Evolutionary conservation across 192 early-diverging fungal species (phyloP).

Genomic region (Entomortierella beljakovae): DNA sequence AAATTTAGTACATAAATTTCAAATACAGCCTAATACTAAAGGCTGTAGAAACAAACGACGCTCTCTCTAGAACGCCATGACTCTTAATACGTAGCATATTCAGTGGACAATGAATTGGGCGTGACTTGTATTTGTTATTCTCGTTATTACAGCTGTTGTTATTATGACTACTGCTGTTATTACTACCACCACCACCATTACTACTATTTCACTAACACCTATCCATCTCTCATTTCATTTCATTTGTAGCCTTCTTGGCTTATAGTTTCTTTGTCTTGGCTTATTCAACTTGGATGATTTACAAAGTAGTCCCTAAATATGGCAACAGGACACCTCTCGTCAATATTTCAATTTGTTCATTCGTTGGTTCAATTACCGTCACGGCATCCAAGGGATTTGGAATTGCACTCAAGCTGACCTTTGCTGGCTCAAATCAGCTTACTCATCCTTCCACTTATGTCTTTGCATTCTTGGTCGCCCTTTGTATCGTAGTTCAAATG

Average conservation of each 20-base stretch:
- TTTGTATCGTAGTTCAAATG: conserved; percentile 94
- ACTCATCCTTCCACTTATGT: conserved; percentile 90
- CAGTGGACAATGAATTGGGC: too few relatives aligned
- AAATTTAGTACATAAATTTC: too few relatives aligned
- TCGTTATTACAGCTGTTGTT: too few relatives aligned
- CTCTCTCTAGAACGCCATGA: too few relatives aligned
- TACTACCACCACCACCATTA: too few relatives aligned
- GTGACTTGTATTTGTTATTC: too few relatives aligned
- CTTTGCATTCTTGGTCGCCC: conserved; percentile 81
- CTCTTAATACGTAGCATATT: too few relatives aligned
- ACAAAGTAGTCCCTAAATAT: conserved; percentile 78
- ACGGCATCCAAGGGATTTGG: conserved; percentile 95
- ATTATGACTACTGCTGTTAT: too few relatives aligned
- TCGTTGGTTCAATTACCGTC: conserved; percentile 94
- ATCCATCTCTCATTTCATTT: background rate
- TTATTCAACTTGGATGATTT: conserved; percentile 83
- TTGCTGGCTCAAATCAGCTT: conserved; percentile 94
- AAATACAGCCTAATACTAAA: too few relatives aligned
- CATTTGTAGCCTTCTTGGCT: conserved; percentile 75
- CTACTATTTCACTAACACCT: background rate
- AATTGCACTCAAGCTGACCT: conserved; percentile 91
- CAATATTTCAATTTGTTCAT: conserved; percentile 95
- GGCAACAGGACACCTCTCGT: conserved; percentile 87
- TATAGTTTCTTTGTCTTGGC: conserved; percentile 78
- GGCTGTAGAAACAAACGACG: background rate